A percentile compares a stretch with the other conserved stretches of the same genome.
Conservation (phyloP, 192 early-diverging fungal genomes). For the Geranomyces michiganensis region DNA sequence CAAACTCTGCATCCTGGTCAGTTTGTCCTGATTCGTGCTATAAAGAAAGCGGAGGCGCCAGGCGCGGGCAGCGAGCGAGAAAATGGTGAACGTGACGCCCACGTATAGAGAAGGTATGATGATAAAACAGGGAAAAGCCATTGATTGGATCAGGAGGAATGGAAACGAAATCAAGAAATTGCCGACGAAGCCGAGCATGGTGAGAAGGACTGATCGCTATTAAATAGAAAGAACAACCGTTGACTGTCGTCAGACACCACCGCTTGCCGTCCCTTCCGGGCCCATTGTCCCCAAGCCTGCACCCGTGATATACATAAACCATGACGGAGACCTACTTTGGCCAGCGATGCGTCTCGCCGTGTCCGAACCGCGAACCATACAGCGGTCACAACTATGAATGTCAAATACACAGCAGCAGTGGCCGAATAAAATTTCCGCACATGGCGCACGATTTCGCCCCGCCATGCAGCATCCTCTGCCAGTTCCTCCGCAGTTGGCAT, state of each 20-base stretch:
- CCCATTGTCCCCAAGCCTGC: not conserved
- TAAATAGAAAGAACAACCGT: not conserved
- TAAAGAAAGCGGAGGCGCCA: constrained; percentile 30
- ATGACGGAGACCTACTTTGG: constrained; percentile 16
- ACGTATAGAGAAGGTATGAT: constrained; percentile 22
- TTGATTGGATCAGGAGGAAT: constrained; percentile 25
- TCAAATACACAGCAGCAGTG: constrained; percentile 17
- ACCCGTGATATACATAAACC: not conserved
- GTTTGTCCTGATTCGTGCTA: constrained; percentile 27
- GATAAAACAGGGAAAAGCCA: constrained; percentile 25
- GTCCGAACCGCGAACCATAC: constrained; percentile 23
- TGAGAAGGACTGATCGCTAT: constrained; percentile 33
- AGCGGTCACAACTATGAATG: constrained; percentile 24
- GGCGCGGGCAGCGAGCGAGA: constrained; percentile 33
- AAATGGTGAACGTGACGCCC: constrained; percentile 29
- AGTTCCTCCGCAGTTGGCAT: constrained; percentile 12
- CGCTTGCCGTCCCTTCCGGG: not conserved
- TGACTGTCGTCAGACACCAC: not conserved
- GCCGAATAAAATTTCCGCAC: constrained; percentile 23
- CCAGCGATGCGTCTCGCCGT: constrained; percentile 16
- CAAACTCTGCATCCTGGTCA: constrained; percentile 17
- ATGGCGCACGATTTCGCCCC: not conserved
- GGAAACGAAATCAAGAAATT: constrained; percentile 29
- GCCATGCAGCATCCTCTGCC: constrained; percentile 24
- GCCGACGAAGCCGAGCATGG: constrained; percentile 26